Evolutionary conservation across 768 basidiomycete species (phyloP).

Genomic region (Rhodotorula paludigena): DNA sequence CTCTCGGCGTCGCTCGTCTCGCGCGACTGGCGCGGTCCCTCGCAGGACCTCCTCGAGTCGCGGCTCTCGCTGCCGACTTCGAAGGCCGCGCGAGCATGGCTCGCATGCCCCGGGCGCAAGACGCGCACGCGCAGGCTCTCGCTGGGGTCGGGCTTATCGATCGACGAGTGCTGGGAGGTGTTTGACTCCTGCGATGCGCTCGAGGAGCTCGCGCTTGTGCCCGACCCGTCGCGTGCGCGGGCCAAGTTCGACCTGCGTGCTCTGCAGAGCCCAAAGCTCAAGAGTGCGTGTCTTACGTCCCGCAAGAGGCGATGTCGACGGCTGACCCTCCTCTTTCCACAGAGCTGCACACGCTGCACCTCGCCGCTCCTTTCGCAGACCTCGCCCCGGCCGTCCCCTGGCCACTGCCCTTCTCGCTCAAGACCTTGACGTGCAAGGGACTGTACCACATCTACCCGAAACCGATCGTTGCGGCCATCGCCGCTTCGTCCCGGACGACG

Average conservation of each 20-base stretch:
- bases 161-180: constrained; percentile 1
- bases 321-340: neutral
- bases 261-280: constrained; percentile 3
- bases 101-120: neutral
- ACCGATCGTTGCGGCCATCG: constrained; percentile 1
- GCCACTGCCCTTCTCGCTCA: constrained; percentile 2
- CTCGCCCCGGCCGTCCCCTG: neutral
- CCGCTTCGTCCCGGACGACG: neutral
- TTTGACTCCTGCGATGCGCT: constrained; percentile 1
- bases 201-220: constrained; percentile 3
- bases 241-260: constrained; percentile 18
- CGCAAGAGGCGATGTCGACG: neutral
- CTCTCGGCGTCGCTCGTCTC: constrained; percentile 13
- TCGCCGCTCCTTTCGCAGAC: constrained; percentile 14
- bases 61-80: constrained; percentile 8
- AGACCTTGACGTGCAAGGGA: constrained; percentile 12
- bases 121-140: neutral
- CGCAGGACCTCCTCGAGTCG: constrained; percentile 9
- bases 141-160: constrained; percentile 6
- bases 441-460: constrained; percentile 1
- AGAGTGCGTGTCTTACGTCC: neutral
- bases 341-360: neutral
- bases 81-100: constrained; percentile 2
- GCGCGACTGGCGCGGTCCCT: neutral
- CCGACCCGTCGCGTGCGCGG: neutral